Evolutionary conservation across 257 asterid genomes (phyloP).

Genomic region (Solanum boliviense): DNA sequence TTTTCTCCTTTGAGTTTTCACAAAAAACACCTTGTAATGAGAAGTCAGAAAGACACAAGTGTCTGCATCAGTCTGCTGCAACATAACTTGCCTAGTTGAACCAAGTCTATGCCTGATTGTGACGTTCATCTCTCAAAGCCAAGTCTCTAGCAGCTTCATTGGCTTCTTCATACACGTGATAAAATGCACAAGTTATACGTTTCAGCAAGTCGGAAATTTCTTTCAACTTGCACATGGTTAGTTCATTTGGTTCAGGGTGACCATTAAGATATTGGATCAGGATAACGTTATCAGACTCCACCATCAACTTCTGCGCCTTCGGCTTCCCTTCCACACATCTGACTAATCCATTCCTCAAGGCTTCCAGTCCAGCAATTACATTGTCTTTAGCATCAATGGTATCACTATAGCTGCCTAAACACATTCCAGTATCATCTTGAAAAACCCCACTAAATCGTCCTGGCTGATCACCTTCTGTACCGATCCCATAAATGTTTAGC

Average conservation of each 20-base stretch:
- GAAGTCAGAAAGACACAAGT: too few relatives aligned
- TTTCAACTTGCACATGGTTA: not conserved
- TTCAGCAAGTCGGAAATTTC: not conserved
- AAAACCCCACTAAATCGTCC: not conserved
- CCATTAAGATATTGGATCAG: conserved; percentile 1
- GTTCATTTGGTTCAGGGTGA: not conserved
- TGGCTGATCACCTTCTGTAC: not conserved
- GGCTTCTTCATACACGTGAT: not conserved
- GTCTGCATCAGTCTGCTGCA: too few relatives aligned
- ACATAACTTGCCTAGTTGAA: not conserved
- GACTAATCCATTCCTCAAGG: not conserved
- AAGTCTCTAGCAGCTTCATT: not conserved
- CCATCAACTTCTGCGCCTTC: not conserved
- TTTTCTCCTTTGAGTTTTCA: too few relatives aligned
- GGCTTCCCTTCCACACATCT: not conserved
- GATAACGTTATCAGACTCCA: not conserved
- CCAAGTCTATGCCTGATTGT: not conserved
- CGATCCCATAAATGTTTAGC: not conserved
- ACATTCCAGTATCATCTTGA: not conserved
- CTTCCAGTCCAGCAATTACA: too few relatives aligned
- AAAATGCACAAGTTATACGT: not conserved
- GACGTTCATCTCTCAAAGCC: not conserved
- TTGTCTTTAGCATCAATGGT: not conserved
- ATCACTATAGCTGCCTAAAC: not conserved
- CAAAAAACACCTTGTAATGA: too few relatives aligned